Evolutionary conservation across 2,329 filamentous ascomycete species (phyloP).

Genomic region (Stemphylium lycopersici): DNA sequence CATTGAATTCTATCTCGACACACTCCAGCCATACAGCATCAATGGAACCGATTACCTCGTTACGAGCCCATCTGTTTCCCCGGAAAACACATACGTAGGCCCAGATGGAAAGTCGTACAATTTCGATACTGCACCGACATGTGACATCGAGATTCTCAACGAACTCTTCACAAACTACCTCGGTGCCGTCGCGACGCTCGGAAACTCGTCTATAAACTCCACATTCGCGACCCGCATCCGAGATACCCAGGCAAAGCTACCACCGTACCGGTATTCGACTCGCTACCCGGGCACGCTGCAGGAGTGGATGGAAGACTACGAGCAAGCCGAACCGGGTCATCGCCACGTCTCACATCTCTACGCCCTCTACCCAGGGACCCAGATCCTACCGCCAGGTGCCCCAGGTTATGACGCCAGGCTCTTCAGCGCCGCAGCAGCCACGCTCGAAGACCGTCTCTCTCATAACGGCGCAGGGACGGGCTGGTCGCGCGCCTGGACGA

Average conservation of each 20-base stretch:
- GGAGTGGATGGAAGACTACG: conserved; percentile 41
- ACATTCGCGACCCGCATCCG: conserved; percentile 1
- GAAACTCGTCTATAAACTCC: not conserved
- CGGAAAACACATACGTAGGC: conserved; percentile 48
- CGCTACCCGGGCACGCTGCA: conserved; percentile 36
- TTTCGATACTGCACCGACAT: conserved; percentile 43
- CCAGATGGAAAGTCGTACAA: conserved; percentile 22
- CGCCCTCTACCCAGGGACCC: conserved; percentile 55
- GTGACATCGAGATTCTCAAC: conserved; percentile 55
- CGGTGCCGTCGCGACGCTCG: conserved; percentile 2
- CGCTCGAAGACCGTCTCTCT: conserved; percentile 40
- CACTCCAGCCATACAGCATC: conserved; percentile 1
- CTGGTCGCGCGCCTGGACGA: conserved; percentile 59
- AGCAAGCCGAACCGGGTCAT: conserved; percentile 56
- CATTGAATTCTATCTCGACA: conserved; percentile 5
- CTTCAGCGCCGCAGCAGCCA: conserved; percentile 35
- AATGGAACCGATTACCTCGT: conserved; percentile 25
- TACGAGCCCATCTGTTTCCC: conserved; percentile 49
- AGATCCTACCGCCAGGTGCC: conserved; percentile 47
- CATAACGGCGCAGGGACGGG: conserved; percentile 54
- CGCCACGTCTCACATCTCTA: conserved; percentile 60
- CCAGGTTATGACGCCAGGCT: conserved; percentile 29
- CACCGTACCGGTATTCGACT: conserved; percentile 27
- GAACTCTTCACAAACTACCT: conserved; percentile 48
- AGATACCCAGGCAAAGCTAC: conserved; percentile 13